Evolutionary conservation across 306 rosid genomes (phyloP).

Genomic region (Quercus cerris): DNA sequence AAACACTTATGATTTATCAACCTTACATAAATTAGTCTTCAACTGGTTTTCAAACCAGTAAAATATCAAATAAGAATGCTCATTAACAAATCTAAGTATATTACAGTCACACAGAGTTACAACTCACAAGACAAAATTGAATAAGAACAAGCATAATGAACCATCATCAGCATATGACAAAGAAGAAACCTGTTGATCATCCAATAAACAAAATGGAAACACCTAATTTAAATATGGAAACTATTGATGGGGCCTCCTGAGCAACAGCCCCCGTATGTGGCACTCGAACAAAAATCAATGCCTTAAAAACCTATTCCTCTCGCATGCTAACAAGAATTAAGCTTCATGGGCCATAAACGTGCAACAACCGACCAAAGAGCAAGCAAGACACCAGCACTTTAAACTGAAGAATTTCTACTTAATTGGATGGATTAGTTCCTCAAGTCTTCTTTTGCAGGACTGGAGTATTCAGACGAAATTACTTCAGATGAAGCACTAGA

Average conservation of each 20-base stretch:
- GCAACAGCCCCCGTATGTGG: constrained; percentile 35
- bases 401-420: constrained; percentile 13
- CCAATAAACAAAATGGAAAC: constrained; percentile 15
- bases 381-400: constrained; percentile 31
- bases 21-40: neutral
- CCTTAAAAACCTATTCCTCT: constrained; percentile 31
- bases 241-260: constrained; percentile 37
- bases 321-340: constrained; percentile 25
- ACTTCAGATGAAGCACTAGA: constrained; percentile 69
- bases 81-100: neutral
- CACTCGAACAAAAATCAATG: constrained; percentile 46
- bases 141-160: constrained; percentile 36
- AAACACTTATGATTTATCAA: neutral
- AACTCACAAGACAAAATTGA: constrained; percentile 44
- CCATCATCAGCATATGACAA: constrained; percentile 17
- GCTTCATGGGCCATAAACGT: constrained; percentile 16
- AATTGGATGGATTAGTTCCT: constrained; percentile 1
- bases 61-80: neutral
- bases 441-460: constrained; percentile 57
- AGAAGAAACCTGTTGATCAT: constrained; percentile 20
- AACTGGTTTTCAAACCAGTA: neutral
- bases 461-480: constrained; percentile 32
- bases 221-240: constrained; percentile 23
- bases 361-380: constrained; percentile 20
- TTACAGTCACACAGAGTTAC: constrained; percentile 16